A percentile compares a stretch with the other conserved stretches of the same genome.
Evolutionary conservation across 768 basidiomycete species (phyloP).

Genomic region (Leccinum broughii): DNA sequence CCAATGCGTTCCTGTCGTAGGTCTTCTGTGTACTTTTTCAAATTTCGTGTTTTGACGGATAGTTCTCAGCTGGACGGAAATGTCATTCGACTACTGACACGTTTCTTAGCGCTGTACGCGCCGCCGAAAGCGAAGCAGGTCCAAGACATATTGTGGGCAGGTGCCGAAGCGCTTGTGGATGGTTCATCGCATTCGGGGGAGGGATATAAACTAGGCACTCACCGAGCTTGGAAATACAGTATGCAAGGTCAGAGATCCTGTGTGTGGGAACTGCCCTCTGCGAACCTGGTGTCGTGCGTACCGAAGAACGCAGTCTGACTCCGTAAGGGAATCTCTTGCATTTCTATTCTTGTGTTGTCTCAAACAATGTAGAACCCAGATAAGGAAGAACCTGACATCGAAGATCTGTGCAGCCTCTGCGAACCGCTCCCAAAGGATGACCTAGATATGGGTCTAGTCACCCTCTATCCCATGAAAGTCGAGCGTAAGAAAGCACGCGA

Average conservation of each 20-base stretch:
- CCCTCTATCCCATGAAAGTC: conserved; percentile 84
- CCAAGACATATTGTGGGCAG: conserved; percentile 80
- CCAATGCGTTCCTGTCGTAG: conserved; percentile 77
- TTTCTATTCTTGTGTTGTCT: not conserved
- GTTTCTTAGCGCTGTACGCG: conserved; percentile 80
- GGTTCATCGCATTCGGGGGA: conserved; percentile 48
- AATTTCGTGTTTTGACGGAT: too few relatives aligned
- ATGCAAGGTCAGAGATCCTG: conserved; percentile 83
- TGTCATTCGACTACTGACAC: conserved; percentile 81
- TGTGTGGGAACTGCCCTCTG: conserved; percentile 76
- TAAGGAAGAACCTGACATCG: conserved; percentile 55
- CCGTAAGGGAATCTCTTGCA: conserved; percentile 9
- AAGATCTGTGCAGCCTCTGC: conserved; percentile 74
- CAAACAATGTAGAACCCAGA: not conserved
- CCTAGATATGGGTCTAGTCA: conserved; percentile 42
- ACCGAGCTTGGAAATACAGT: conserved; percentile 95
- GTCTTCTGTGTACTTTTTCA: conserved; percentile 29
- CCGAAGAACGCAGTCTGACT: conserved; percentile 13
- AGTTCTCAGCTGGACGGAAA: conserved; percentile 79
- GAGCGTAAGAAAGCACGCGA: conserved; percentile 78
- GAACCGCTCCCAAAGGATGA: conserved; percentile 47
- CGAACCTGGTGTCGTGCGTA: conserved; percentile 69
- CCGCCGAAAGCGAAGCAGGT: conserved; percentile 77
- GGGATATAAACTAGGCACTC: conserved; percentile 89
- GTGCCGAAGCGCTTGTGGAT: conserved; percentile 69